Conservation (phyloP, 2,329 filamentous ascomycete species). For the Pseudocercospora musae region DNA sequence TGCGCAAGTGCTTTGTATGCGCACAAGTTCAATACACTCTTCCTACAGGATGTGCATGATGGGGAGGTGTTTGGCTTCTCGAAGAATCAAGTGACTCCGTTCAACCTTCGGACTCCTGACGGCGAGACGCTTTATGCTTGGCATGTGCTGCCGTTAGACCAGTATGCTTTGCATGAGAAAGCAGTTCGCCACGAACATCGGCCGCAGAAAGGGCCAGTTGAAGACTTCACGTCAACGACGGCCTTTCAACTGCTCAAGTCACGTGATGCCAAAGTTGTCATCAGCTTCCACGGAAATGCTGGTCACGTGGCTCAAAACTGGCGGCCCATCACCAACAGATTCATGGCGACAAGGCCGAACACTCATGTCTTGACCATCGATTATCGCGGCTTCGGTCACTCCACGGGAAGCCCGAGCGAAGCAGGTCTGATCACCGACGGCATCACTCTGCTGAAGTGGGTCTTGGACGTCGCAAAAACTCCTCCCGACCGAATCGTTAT, state of each 20-base stretch:
- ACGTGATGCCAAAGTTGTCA: conserved; percentile 53
- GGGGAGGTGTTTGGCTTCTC: conserved; percentile 85
- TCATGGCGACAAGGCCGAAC: conserved; percentile 66
- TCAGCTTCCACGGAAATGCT: conserved; percentile 66
- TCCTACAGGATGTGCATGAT: conserved; percentile 70
- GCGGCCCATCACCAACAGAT: conserved; percentile 73
- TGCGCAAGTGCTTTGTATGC: conserved; percentile 70
- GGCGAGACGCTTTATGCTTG: conserved; percentile 78
- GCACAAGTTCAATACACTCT: conserved; percentile 69
- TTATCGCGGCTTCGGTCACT: conserved; percentile 83
- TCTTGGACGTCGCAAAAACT: conserved; percentile 62
- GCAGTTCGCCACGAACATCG: conserved; percentile 51
- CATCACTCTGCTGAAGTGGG: conserved; percentile 68
- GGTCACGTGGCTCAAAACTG: conserved; percentile 78
- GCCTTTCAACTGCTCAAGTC: conserved; percentile 50
- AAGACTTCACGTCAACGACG: conserved; percentile 47
- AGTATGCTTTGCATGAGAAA: conserved; percentile 70
- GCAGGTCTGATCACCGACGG: conserved; percentile 77
- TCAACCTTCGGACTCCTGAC: conserved; percentile 71
- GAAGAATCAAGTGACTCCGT: conserved; percentile 84
- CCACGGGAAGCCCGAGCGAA: conserved; percentile 77
- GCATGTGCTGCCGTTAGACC: conserved; percentile 79
- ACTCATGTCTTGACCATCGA: conserved; percentile 85
- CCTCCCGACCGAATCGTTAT: conserved; percentile 71
- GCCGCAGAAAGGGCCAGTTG: conserved; percentile 42